These are phyloP conservation scores for Artemisia argyi DNA, from an alignment of 129 eudicot genomes.

Conservation along the genomic window DNA sequence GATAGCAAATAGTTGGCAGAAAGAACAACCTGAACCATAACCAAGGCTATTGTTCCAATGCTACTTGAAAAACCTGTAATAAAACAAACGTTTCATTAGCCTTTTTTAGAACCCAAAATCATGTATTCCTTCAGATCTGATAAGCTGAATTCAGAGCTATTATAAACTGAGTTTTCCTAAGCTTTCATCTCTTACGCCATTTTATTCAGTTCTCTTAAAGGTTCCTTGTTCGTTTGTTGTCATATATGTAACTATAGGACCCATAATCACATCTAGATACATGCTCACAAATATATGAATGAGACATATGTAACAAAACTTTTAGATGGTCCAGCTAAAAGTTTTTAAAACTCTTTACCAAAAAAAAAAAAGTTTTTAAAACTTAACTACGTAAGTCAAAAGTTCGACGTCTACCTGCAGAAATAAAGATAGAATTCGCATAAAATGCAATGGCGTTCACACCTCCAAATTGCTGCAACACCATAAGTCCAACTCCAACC, in stretches of 20 bases:
- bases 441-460: conserved; percentile 72
- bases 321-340: background rate
- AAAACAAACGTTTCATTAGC: background rate
- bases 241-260: background rate
- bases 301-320: background rate
- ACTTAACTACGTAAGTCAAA: background rate
- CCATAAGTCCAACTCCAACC: conserved; percentile 90
- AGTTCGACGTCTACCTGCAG: conserved; percentile 55
- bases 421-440: conserved; percentile 67
- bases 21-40: conserved; percentile 10
- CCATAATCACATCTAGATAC: background rate
- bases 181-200: background rate
- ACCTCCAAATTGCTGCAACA: conserved; percentile 80
- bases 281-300: background rate
- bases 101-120: background rate
- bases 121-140: background rate
- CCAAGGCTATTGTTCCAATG: conserved; percentile 18
- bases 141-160: background rate
- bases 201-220: background rate
- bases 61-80: conserved; percentile 5
- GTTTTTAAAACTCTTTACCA: background rate
- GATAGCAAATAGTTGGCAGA: conserved; percentile 1
- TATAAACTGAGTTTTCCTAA: background rate
- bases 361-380: background rate
- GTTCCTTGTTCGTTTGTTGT: background rate